phyloP scores from a whole-genome alignment of 2,329 filamentous ascomycete species.

The Acephala macrosclerotiorum region DNA sequence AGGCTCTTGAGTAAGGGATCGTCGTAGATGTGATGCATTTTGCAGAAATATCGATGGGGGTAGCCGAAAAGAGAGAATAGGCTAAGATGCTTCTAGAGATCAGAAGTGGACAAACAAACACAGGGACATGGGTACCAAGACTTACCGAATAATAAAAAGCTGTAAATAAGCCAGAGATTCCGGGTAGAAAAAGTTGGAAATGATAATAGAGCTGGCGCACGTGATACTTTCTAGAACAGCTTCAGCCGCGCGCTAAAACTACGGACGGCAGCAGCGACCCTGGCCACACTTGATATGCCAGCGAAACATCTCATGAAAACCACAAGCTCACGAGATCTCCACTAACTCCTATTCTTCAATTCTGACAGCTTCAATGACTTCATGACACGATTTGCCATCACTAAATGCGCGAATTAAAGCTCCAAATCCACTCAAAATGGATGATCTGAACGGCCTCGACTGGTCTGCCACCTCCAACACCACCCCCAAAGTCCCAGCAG shows the following conservation, averaged over 20 bases:
- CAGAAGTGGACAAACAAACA: not conserved
- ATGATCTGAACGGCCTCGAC: conserved; percentile 67
- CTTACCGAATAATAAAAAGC: too few relatives aligned
- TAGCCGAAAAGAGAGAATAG: not conserved
- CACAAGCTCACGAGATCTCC: conserved; percentile 11
- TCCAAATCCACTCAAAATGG: conserved; percentile 53
- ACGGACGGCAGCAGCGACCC: not conserved
- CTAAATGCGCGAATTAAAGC: conserved; percentile 25
- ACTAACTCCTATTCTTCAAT: not conserved
- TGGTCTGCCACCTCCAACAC: conserved; percentile 56
- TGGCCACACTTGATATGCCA: conserved; percentile 16
- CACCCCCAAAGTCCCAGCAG: conserved; percentile 52
- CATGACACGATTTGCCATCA: conserved; percentile 17
- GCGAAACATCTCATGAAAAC: conserved; percentile 9
- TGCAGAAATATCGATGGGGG: not conserved
- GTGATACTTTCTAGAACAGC: conserved; percentile 3
- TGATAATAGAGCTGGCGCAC: not conserved
- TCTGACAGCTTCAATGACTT: conserved; percentile 28
- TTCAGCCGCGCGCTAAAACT: conserved; percentile 7
- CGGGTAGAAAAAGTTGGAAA: not conserved
- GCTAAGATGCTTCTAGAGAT: too few relatives aligned
- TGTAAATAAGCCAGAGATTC: not conserved
- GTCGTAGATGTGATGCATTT: conserved; percentile 7
- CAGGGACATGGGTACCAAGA: too few relatives aligned
- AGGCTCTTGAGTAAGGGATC: conserved; percentile 7